Evolutionary conservation across 495 filamentous ascomycete genomes (phyloP).

Genomic region (Penicillium macrosclerotiorum): DNA sequence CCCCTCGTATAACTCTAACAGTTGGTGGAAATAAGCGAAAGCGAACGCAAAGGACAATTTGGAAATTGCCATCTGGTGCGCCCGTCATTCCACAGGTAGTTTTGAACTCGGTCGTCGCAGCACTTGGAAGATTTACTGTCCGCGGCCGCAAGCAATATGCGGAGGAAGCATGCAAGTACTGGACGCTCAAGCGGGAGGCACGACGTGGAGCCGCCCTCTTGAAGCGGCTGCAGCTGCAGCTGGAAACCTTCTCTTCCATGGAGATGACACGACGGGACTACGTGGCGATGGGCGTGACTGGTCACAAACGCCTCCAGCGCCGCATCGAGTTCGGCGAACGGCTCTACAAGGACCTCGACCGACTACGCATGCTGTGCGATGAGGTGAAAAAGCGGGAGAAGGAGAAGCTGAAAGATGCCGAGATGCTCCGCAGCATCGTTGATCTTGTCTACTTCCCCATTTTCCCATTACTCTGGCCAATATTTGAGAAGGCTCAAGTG

Average conservation of each 20-base stretch:
- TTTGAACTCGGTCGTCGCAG: slow-evolving; percentile 73
- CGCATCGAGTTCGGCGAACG: slow-evolving; percentile 84
- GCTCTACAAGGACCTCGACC: slow-evolving; percentile 72
- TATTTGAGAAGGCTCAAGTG: slow-evolving; percentile 75
- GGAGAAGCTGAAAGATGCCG: slow-evolving; percentile 70
- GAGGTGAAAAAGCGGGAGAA: slow-evolving; percentile 69
- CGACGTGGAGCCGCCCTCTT: slow-evolving; percentile 85
- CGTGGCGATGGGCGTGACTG: slow-evolving; percentile 82
- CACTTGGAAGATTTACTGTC: slow-evolving; percentile 75
- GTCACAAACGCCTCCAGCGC: slow-evolving; percentile 70
- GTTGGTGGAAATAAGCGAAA: slow-evolving; percentile 77
- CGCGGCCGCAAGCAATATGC: slow-evolving; percentile 87
- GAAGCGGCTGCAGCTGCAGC: slow-evolving; percentile 85
- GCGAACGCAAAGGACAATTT: slow-evolving; percentile 67
- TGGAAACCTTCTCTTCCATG: slow-evolving; percentile 90
- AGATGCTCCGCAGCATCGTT: slow-evolving; percentile 71
- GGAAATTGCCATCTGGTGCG: slow-evolving; percentile 93
- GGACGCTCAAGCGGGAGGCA: slow-evolving; percentile 95
- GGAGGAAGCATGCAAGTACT: slow-evolving; percentile 91
- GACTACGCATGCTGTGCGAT: slow-evolving; percentile 64
- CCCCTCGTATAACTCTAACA: slow-evolving; percentile 54
- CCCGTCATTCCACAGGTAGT: slow-evolving; percentile 89
- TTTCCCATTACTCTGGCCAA: slow-evolving; percentile 69
- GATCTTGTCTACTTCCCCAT: slow-evolving; percentile 91
- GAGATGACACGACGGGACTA: slow-evolving; percentile 94